Conservation (phyloP, 164 flowering plant species). For the Houttuynia cordata region DNA sequence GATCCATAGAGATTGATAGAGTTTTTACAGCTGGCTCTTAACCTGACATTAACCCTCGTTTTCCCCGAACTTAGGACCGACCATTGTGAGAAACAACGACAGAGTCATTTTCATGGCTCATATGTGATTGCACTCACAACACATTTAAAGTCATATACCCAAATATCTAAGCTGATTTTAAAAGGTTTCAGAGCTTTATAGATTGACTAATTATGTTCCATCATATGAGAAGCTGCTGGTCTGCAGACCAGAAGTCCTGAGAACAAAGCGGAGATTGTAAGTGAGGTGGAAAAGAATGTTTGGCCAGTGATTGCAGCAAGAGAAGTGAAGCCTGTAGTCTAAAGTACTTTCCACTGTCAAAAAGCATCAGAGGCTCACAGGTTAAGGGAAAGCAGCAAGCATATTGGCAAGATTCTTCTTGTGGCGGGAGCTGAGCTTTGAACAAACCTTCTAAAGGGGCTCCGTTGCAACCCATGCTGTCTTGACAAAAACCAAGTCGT, state of each 20-base stretch:
- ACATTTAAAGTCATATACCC: no score
- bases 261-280: conserved; percentile 63
- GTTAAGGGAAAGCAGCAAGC: conserved; percentile 73
- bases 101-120: no score
- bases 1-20: no score
- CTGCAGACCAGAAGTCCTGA: conserved; percentile 51
- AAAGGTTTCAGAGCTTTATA: no score
- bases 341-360: conserved; percentile 41
- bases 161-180: no score
- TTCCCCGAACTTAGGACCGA: no score
- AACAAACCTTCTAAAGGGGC: not conserved
- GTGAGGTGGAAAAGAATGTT: conserved; percentile 79
- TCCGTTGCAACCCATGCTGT: not conserved
- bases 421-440: conserved; percentile 18
- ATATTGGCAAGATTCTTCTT: conserved; percentile 74
- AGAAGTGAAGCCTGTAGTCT: conserved; percentile 66
- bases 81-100: no score
- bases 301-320: conserved; percentile 80
- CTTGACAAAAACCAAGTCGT: no score
- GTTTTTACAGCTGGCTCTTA: no score
- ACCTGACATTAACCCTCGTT: no score
- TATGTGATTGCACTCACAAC: no score
- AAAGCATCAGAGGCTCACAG: conserved; percentile 73
- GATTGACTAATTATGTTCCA: no score
- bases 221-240: conserved; percentile 50